Base-by-base conservation (phyloP, 2,329 filamentous ascomycete species). In the Fusarium napiforme region DNA sequence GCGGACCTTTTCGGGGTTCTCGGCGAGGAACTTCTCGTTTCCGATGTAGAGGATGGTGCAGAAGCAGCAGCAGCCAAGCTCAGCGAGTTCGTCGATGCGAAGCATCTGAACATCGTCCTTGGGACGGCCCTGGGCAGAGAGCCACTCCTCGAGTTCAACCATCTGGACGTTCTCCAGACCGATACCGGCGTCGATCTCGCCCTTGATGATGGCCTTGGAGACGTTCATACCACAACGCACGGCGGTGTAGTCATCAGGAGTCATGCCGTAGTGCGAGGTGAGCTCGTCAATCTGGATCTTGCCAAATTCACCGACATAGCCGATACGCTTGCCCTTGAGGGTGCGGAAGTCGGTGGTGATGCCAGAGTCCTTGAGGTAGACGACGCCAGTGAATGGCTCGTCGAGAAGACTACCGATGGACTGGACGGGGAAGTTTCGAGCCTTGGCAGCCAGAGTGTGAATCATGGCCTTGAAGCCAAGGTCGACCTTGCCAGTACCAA, bases 401-500 rank as follows among this genome's bases (percentile, higher is more conserved):
- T 95, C 92, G 58, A 95, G 90, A 6, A 95, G 88, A 36, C 91
- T 93, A 43, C 92, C 92, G 56, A 95, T 89, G 14, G 92, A 93
- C 26, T 87, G 84, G 57, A 95, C 90, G 0, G 93, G 93, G 80
- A 93, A 95, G 83, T 88, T 85, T 69, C 92, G 92, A 43, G 93
- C 92, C 82, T 94, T 93, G 79, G 92, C 92, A 63, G 92, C 92
- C 67, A 95, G 87, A 14, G 92, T 94, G 79, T 95, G 93, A 75
- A 95, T 95, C 92, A 95, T 94, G 73, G 93, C 92, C 82, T 94
- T 95, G 87, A 93, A 94, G 49, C 92, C 93, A 78, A 94, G 88
- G 79, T 94, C 92, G 56, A 93, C 90, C 79, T 93, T 94, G 69
- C 90, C 91, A 62, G 88, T 91, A 67, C 93, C 93, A 74, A 95